Percentiles rank a stretch among this genome's conserved stretches.
phyloP scores from a whole-genome alignment of 2,329 filamentous ascomycete genomes.

The Verticillium nubilum region DNA sequence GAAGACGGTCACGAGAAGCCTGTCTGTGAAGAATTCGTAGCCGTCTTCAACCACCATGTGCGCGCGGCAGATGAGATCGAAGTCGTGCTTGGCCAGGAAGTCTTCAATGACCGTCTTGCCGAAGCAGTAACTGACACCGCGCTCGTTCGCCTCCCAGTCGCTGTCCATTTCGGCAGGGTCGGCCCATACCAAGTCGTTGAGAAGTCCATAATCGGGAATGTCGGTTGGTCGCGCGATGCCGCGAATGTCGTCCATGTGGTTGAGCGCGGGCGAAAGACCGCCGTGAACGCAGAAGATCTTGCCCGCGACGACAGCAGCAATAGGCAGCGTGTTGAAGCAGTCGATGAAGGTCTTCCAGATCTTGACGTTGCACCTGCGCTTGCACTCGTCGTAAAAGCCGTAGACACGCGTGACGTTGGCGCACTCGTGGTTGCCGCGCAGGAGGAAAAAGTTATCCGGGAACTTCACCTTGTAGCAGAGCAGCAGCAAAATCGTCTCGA shows the following conservation, averaged over 20 bases:
- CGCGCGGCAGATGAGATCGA: constrained; percentile 92
- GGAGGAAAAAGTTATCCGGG: constrained; percentile 93
- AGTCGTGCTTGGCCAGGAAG: constrained; percentile 90
- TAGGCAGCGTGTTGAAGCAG: constrained; percentile 91
- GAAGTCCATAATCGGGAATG: constrained; percentile 89
- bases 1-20: constrained; percentile 93
- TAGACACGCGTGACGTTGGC: constrained; percentile 94
- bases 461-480: constrained; percentile 97
- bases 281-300: constrained; percentile 99
- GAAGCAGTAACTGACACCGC: constrained; percentile 97
- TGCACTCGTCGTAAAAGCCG: constrained; percentile 98
- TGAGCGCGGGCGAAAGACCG: constrained; percentile 83
- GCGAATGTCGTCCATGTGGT: constrained; percentile 97
- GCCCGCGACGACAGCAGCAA: constrained; percentile 91
- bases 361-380: constrained; percentile 92
- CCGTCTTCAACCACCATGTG: constrained; percentile 99
- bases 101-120: constrained; percentile 97
- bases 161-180: constrained; percentile 97
- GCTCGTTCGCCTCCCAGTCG: constrained; percentile 96
- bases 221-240: constrained; percentile 94
- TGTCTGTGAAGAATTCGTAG: constrained; percentile 97
- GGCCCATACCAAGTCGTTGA: constrained; percentile 95
- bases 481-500: constrained; percentile 89
- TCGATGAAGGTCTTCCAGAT: constrained; percentile 98
- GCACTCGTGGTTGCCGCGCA: constrained; percentile 94